A percentile compares a stretch with the other conserved stretches of the same genome.
phyloP scores from a whole-genome alignment of 2,329 filamentous ascomycete species.

The Clonostachys rhizophaga region DNA sequence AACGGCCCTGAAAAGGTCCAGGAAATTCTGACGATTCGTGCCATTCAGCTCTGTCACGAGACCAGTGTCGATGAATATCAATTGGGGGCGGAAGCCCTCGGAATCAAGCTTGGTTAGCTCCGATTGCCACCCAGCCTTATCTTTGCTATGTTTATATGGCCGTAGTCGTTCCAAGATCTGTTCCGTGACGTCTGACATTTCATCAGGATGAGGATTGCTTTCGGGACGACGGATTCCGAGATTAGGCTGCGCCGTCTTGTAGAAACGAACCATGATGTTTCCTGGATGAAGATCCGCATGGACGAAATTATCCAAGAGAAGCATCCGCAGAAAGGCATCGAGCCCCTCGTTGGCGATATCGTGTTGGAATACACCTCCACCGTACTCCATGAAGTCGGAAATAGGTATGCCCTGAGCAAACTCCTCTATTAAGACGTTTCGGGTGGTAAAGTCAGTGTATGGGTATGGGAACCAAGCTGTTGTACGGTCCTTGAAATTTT shows the following conservation, averaged over 20 bases:
- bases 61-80: constrained; percentile 97
- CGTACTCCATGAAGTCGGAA: constrained; percentile 83
- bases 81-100: constrained; percentile 87
- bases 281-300: constrained; percentile 95
- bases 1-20: constrained; percentile 92
- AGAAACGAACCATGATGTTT: constrained; percentile 99
- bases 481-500: constrained; percentile 82
- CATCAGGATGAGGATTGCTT: background rate
- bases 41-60: constrained; percentile 90
- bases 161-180: constrained; percentile 76
- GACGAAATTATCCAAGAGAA: constrained; percentile 95
- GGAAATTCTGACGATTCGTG: constrained; percentile 81
- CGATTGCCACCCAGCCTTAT: constrained; percentile 65
- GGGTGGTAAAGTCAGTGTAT: constrained; percentile 86
- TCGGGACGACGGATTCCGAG: constrained; percentile 24
- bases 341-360: constrained; percentile 94
- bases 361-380: constrained; percentile 86
- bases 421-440: constrained; percentile 90
- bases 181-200: constrained; percentile 70
- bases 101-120: constrained; percentile 73
- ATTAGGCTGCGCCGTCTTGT: constrained; percentile 71
- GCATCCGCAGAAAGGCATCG: constrained; percentile 93
- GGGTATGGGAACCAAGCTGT: constrained; percentile 98
- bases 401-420: constrained; percentile 93
- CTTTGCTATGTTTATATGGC: constrained; percentile 59